Evolutionary conservation across 2,329 filamentous ascomycete genomes (phyloP), one percentile per base, ranked within the genome.

Genomic region (Fusarium newnesense): DNA sequence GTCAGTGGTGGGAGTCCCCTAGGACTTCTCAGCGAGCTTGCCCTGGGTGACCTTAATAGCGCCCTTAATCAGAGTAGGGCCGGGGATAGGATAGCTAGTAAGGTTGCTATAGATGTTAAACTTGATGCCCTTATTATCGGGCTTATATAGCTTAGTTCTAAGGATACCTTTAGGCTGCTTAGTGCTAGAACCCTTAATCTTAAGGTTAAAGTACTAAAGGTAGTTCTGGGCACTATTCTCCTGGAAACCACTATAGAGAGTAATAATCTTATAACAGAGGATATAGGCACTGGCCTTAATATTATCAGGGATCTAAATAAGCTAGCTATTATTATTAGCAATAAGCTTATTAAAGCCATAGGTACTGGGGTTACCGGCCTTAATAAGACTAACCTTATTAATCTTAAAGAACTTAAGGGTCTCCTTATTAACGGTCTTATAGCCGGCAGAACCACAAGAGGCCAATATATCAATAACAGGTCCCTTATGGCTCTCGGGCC

Each of bases 381-480:
- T 65, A 64, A 87, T 80, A 37, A 89, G 83, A 75, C 90, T 90
- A 47, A 80, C 83, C 75, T 87, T 86, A 56, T 86, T 85, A 69
- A 92, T 91, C 87, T 93, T 93, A 86, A 91, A 89, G 82, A 88
- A 92, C 76, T 87, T 80, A 58, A 92, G 85, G 16, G 81, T 78
- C 13, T 81, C 81, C 82, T 89, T 88, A 81, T 88, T 85, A 66
- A 87, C 88, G 4, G 81, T 79, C 57, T 85, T 83, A 80, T 88
- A 91, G 79, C 90, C 86, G 43, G 84, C 86, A 63, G 84, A 82
- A 39, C 76, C 75, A 83, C 88, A 90, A 76, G 86, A 84, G 70
- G 91, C 91, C 40, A 92, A 83, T 84, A 92, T 92, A 80, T 87
- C 87, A 70, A 92, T 85, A 77, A 92, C 87, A 42, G 90, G 90